phyloP scores from a whole-genome alignment of 768 basidiomycete species.

The Boletus huronensis region DNA sequence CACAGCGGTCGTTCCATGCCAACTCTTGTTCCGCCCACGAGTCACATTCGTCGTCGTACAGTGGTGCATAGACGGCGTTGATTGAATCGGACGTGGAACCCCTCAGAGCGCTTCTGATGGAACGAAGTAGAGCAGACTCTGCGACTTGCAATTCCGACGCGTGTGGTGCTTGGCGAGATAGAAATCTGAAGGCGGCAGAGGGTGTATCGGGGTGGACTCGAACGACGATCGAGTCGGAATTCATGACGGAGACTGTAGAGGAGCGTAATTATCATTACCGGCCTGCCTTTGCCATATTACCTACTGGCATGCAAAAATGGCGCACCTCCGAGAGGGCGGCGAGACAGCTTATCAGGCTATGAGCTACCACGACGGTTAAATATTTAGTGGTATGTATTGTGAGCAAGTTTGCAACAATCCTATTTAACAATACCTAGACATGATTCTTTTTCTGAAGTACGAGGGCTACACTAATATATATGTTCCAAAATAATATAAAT shows the following conservation, averaged over 20 bases:
- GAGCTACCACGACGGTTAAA: not conserved
- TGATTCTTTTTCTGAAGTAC: conserved; percentile 8
- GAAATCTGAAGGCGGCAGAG: conserved; percentile 43
- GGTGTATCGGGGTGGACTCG: conserved; percentile 41
- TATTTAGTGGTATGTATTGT: not conserved
- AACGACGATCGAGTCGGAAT: conserved; percentile 26
- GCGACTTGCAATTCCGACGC: conserved; percentile 1
- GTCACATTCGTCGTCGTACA: conserved; percentile 39
- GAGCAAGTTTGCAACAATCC: conserved; percentile 8
- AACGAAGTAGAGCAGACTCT: conserved; percentile 45
- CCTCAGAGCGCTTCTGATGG: conserved; percentile 59
- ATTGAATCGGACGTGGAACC: conserved; percentile 46
- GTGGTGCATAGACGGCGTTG: conserved; percentile 41
- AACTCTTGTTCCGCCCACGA: conserved; percentile 59
- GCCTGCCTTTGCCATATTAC: not conserved
- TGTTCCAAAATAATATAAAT: conserved; percentile 38
- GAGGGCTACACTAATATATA: conserved; percentile 29
- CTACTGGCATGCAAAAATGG: not conserved
- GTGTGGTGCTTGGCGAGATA: conserved; percentile 31
- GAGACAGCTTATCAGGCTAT: too few relatives aligned
- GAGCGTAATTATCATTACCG: too few relatives aligned
- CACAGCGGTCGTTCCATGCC: conserved; percentile 63
- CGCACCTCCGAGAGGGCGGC: too few relatives aligned
- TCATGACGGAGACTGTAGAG: conserved; percentile 12
- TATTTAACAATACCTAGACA: conserved; percentile 15